phyloP scores from a whole-genome alignment of 345 rosid species.

The Corchorus olitorius region DNA sequence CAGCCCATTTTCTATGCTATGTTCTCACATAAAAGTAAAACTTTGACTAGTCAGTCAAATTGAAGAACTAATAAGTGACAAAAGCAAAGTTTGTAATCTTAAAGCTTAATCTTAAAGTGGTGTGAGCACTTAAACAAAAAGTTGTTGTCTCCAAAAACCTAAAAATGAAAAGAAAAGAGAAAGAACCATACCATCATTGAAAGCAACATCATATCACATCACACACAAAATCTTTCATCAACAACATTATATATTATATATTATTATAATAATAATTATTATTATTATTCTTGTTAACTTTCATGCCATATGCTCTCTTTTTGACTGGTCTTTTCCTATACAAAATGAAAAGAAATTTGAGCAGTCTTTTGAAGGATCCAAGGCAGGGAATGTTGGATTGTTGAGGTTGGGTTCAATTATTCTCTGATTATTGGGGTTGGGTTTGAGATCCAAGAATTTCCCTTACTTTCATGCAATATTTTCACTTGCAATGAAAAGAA shows the following conservation, averaged over 20 bases:
- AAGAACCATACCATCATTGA: conserved; percentile 32
- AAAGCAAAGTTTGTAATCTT: neutral
- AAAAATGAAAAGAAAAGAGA: neutral
- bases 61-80: neutral
- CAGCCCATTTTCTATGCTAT: neutral
- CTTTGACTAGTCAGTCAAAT: conserved; percentile 1
- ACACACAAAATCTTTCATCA: conserved; percentile 23
- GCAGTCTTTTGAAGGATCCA: conserved; percentile 46
- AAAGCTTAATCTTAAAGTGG: conserved; percentile 16
- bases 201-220: conserved; percentile 26
- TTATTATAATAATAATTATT: no score
- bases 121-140: conserved; percentile 23
- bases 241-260: neutral
- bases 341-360: no score
- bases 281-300: conserved; percentile 26
- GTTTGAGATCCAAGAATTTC: conserved; percentile 59
- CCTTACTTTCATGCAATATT: conserved; percentile 62
- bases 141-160: neutral
- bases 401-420: conserved; percentile 36
- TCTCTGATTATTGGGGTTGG: conserved; percentile 40
- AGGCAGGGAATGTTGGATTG: conserved; percentile 18
- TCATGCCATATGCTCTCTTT: conserved; percentile 31
- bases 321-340: conserved; percentile 46
- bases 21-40: neutral
- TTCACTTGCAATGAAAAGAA: conserved; percentile 21